A percentile compares a stretch with the other conserved stretches of the same genome.
These are phyloP conservation scores for Omphalea diandra DNA, from an alignment of 441 rosid genomes.

Conservation along the genomic window DNA sequence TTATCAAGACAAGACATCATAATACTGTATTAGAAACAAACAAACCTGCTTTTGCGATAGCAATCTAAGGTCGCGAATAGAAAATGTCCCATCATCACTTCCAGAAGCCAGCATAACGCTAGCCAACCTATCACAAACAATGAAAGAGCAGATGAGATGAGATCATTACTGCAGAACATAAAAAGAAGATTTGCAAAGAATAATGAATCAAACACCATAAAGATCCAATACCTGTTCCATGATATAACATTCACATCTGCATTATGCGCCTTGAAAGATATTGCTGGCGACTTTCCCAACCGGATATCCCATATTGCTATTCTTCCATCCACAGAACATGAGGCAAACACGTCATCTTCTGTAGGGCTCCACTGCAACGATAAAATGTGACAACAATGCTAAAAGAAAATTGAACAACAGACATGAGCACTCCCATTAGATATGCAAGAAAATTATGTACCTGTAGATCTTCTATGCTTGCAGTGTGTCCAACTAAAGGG, in stretches of 20 bases:
- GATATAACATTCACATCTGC: constrained; percentile 96
- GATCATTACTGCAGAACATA: constrained; percentile 9
- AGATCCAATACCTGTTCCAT: constrained; percentile 75
- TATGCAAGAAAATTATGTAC: constrained; percentile 30
- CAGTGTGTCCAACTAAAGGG: constrained; percentile 74
- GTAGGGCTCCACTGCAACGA: constrained; percentile 89
- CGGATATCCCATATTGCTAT: constrained; percentile 91
- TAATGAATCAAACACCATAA: constrained; percentile 2
- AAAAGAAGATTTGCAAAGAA: background rate
- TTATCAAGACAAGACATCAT: background rate
- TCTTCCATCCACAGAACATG: constrained; percentile 78
- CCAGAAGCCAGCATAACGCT: constrained; percentile 95
- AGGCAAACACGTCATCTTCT: constrained; percentile 76
- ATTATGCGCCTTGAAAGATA: constrained; percentile 76
- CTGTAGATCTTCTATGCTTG: constrained; percentile 92
- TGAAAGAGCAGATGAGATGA: constrained; percentile 17
- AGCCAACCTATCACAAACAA: constrained; percentile 61
- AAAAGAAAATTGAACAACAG: constrained; percentile 9
- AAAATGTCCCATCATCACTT: constrained; percentile 92
- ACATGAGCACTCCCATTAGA: constrained; percentile 10
- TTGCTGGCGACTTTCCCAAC: constrained; percentile 59
- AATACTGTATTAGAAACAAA: background rate
- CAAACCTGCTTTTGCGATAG: constrained; percentile 29
- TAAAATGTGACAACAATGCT: constrained; percentile 14
- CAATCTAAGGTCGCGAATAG: constrained; percentile 86